Evolutionary conservation across 2,329 filamentous ascomycete species (phyloP), one percentile per base, ranked within the genome.

Genomic region (Magnaporthiopsis incrustans): DNA sequence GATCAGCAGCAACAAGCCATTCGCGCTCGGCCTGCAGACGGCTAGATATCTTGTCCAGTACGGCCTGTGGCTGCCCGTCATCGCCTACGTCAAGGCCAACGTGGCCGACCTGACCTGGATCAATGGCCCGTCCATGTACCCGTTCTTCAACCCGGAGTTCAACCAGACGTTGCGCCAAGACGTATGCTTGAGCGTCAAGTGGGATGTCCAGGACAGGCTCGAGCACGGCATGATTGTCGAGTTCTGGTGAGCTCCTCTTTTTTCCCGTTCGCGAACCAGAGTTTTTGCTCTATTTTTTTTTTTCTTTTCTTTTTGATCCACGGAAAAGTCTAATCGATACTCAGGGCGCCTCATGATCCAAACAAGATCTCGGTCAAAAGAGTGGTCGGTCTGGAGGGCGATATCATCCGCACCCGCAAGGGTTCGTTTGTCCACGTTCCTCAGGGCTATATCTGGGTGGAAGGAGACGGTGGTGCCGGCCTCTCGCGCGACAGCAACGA

Each of bases 381-480:
- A 57, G 83, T 99, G 14, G 81, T 97, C 32, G 95, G 85, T 0
- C 71, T 97, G 4, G 88, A 89, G 63, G 92, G 93, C 12, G 94
- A 98, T 72, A 79, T 85, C 1, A 85, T 98, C 35, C 81, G 79
- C 64, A 89, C 90, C 57, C 81, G 84, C 65, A 75, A 79, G 63
- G 74, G 81, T 22, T 69, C 77, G 1, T 80, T 75, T 11, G 78
- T 90, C 59, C 82, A 83, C 67, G 85, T 99, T 27, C 94, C 93
- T 6, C 82, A 82, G 67, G 92, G 92, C 25, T 93, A 98, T 78
- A 82, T 98, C 33, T 99, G 95, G 95, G 86, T 99, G 1, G 94
- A 98, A 74, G 95, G 95, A 1, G 95, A 99, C 73, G 92, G 89
- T 15, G 84, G 84, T 70, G 84, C 85, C 69, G 82, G 84, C 62